These are phyloP conservation scores for Fusarium secorum DNA, from an alignment of 2,329 filamentous ascomycete genomes.

Conservation along the genomic window DNA sequence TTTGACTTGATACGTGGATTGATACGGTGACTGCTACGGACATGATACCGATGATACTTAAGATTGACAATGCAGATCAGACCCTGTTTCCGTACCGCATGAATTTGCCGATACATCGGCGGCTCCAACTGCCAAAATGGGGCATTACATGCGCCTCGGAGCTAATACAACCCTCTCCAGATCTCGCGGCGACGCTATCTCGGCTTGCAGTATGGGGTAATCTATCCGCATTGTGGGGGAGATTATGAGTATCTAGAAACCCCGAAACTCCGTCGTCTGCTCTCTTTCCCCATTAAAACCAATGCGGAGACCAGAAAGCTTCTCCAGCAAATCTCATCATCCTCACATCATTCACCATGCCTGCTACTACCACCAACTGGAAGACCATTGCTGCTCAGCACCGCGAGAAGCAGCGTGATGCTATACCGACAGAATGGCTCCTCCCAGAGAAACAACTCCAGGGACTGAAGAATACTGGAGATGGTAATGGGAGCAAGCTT, in stretches of 20 bases:
- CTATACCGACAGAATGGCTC: conserved; percentile 24
- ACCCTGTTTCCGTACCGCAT: not conserved
- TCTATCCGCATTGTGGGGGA: not conserved
- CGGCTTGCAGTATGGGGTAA: not conserved
- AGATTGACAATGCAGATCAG: not conserved
- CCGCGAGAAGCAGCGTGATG: conserved; percentile 21
- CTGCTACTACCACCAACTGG: conserved; percentile 24
- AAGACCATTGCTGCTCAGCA: conserved; percentile 31
- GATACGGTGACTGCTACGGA: not conserved
- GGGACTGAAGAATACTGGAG: not conserved
- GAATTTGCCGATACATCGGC: not conserved
- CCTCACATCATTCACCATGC: conserved; percentile 13
- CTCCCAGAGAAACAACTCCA: conserved; percentile 11
- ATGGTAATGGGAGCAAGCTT: conserved; percentile 4
- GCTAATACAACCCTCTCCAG: not conserved
- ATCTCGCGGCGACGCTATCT: not conserved
- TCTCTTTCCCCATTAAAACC: not conserved
- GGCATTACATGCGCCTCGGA: not conserved
- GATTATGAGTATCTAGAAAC: not conserved
- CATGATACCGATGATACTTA: not conserved
- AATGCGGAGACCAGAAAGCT: not conserved
- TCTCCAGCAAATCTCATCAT: not conserved
- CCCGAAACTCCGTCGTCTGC: not conserved
- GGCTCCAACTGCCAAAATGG: not conserved
- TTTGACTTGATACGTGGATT: not conserved